Base-by-base conservation (phyloP, 2,329 filamentous ascomycete genomes). In the Xylogone sp. region DNA sequence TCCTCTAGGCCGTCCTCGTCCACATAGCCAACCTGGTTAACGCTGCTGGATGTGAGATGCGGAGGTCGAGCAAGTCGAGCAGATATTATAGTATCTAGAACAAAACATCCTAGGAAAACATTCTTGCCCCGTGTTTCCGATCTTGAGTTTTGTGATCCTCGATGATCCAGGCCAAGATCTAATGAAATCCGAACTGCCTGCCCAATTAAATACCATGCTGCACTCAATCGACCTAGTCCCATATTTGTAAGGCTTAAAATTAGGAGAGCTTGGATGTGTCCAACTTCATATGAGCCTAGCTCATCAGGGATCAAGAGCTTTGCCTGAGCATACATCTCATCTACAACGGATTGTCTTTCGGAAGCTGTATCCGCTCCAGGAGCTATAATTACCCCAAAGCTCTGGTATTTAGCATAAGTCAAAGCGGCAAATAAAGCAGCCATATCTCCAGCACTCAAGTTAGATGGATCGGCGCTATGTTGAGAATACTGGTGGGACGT, bases 1-100 rank as follows among this genome's bases (percentile, higher is more conserved):
- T 90, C 86, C 61, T 90, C 87, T 19, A 86, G 69, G 1, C 84
- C 84, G 58, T 87, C 83, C 64, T 88, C 84, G 21, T 81, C 74
- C 2, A 87, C 69, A 2, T 69, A 66, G 9, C 76, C 75, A 47
- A 65, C 63, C 34, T 68, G 65, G n/a, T 71, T 66, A 21, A 81
- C 64, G 48, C 81, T 76, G 13, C 72, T 70, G 9, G 68, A 62
- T 50, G 69, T 69, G 6, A 85, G 71, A 61, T 79, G 77, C 2
- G 78, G 72, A 9, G 71, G 67, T 29, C 72, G 72, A n/a, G 73
- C 68, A 3, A 83, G 69, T 8, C 77, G 71, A 18, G 78, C 64
- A 8, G 79, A 77, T 13, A 84, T 64, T 20, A 84, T 65, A 13
- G 77, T 81, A 48, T 88, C 85, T 1, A 89, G 65, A 4, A 86